Conservation (phyloP, 805 yeast genomes). For the Kluyveromyces dobzhanskii region DNA sequence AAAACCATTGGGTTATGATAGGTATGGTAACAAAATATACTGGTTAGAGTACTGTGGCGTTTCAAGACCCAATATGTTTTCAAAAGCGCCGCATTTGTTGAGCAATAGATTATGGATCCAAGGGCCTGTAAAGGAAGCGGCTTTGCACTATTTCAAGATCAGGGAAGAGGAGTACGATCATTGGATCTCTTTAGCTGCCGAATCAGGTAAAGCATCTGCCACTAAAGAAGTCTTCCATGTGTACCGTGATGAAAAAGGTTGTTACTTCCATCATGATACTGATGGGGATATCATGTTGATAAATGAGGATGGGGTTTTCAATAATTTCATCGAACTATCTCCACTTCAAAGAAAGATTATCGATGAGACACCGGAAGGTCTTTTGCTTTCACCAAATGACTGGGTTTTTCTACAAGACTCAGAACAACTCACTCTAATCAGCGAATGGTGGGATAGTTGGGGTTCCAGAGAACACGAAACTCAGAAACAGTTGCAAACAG, state of each 20-base stretch:
- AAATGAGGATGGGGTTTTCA: conserved; percentile 12
- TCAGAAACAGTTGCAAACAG: conserved; percentile 47
- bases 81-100: conserved; percentile 45
- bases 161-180: conserved; percentile 18
- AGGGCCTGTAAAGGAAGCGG: conserved; percentile 63
- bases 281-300: conserved; percentile 15
- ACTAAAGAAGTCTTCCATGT: conserved; percentile 22
- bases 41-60: conserved; percentile 89
- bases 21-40: conserved; percentile 84
- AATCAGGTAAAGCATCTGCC: conserved; percentile 16
- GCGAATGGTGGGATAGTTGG: conserved; percentile 64
- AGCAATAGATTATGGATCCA: conserved; percentile 88
- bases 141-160: conserved; percentile 29
- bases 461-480: conserved; percentile 67
- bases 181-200: conserved; percentile 21
- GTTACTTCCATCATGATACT: conserved; percentile 11
- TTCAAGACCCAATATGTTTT: conserved; percentile 42
- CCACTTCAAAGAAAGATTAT: conserved; percentile 49
- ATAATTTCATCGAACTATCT: conserved; percentile 12
- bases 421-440: conserved; percentile 46
- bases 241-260: conserved; percentile 14
- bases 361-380: conserved; percentile 56
- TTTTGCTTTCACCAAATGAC: conserved; percentile 38
- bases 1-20: conserved; percentile 69
- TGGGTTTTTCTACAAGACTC: conserved; percentile 69